These are phyloP conservation scores for Rhazya stricta DNA, from an alignment of 257 asterid genomes.

Conservation along the genomic window DNA sequence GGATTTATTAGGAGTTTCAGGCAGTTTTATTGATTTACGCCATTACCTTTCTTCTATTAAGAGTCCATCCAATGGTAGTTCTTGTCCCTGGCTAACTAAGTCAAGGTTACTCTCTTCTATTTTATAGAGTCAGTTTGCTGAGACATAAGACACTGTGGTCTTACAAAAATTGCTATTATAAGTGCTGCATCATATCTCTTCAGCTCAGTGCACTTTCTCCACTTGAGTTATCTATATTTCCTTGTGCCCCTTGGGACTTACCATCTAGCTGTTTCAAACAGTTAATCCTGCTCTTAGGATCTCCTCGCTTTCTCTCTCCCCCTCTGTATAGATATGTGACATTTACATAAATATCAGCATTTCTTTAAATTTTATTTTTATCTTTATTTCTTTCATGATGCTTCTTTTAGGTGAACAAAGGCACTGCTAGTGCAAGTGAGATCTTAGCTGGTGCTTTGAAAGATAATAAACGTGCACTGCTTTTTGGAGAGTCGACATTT, in stretches of 20 bases:
- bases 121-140: neutral
- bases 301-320: neutral
- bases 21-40: neutral
- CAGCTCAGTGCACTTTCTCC: neutral
- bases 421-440: slow-evolving; percentile 99
- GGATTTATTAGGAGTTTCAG: neutral
- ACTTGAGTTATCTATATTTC: no score
- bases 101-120: neutral
- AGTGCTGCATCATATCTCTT: neutral
- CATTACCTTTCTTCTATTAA: neutral
- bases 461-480: slow-evolving; percentile 87
- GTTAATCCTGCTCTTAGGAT: neutral
- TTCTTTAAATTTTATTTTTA: neutral
- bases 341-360: no score
- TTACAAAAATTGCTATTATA: neutral
- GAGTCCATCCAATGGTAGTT: neutral
- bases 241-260: no score
- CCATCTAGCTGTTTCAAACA: no score
- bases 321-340: neutral
- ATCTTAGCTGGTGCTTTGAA: slow-evolving; percentile 93
- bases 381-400: neutral
- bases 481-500: slow-evolving; percentile 85
- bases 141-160: neutral
- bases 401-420: slow-evolving; percentile 71
- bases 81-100: neutral